Conservation (phyloP, 2,329 filamentous ascomycete species). For the Aspergillus sp. region DNA sequence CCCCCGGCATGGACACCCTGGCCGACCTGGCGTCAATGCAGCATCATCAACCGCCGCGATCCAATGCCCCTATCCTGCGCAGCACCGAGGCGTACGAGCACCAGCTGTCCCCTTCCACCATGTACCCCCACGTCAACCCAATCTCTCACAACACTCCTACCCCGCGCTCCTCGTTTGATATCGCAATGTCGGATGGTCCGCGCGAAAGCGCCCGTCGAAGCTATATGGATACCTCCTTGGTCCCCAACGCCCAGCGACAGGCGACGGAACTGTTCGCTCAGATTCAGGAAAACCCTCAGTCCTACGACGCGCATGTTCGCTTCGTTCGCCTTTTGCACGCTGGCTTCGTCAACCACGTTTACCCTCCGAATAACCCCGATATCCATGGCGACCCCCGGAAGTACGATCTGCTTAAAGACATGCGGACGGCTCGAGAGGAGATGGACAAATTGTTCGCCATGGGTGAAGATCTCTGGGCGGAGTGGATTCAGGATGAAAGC, state of each 20-base stretch:
- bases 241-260: slow-evolving; percentile 42
- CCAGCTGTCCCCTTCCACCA: slow-evolving; percentile 47
- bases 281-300: slow-evolving; percentile 49
- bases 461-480: slow-evolving; percentile 64
- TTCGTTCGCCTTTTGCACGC: slow-evolving; percentile 52
- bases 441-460: slow-evolving; percentile 66
- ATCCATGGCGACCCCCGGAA: slow-evolving; percentile 47
- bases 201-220: slow-evolving; percentile 43
- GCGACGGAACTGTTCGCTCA: slow-evolving; percentile 45
- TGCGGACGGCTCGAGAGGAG: slow-evolving; percentile 54
- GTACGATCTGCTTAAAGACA: slow-evolving; percentile 51
- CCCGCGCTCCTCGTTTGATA: slow-evolving; percentile 48
- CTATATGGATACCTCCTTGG: slow-evolving; percentile 46
- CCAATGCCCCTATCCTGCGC: slow-evolving; percentile 41
- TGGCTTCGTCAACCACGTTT: slow-evolving; percentile 51
- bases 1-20: slow-evolving; percentile 52
- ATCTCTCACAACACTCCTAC: slow-evolving; percentile 42
- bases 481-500: slow-evolving; percentile 65
- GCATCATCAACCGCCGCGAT: slow-evolving; percentile 46
- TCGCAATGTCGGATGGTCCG: slow-evolving; percentile 48
- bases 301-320: slow-evolving; percentile 50
- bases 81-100: slow-evolving; percentile 46
- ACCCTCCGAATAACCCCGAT: slow-evolving; percentile 47
- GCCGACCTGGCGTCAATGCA: slow-evolving; percentile 52
- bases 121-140: slow-evolving; percentile 42